Base-by-base conservation (phyloP, 2,329 filamentous ascomycete genomes). In the Zymoseptoria pseudotritici region DNA sequence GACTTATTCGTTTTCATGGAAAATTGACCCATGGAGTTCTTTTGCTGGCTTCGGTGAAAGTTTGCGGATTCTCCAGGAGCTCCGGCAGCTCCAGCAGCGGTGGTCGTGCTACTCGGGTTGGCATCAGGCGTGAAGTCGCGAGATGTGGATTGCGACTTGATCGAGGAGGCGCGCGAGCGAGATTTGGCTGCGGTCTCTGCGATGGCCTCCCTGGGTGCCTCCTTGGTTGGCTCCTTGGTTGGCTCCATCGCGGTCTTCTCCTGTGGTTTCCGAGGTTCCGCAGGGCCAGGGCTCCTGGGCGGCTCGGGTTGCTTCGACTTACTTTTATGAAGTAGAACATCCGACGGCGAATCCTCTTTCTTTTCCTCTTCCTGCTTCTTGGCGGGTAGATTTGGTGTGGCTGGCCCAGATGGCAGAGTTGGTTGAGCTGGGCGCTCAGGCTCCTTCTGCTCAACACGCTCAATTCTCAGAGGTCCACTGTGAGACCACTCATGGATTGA, bases 101-200 rank as follows among this genome's bases (percentile, higher is more conserved):
- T 46, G 36, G 36, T 17, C 36, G 36, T 6, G 17, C 36, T 46
- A 11, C 4, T 17, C 2, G 36, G 1, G 51, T 21, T 60, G n/a
- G 29, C 61, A 29, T 65, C 64, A 29, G 61, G 58, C 20, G 58
- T 65, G 11, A 61, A 59, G 22, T 67, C 65, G 10, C 61, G 61
- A 2, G 50, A 57, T 4, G 65, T 62, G 9, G 61, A 64, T 20
- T 64, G 64, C 8, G 61, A 61, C 19, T 59, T 60, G 1, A 60
- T 57, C 9, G 65, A 67, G n/a, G 65, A 65, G 22, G 58, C 61
- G 53, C 63, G 59, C 9, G 65, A 65, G 13, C 56, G 62, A n/a
- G 61, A 26, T 49, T 60, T 61, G 13, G 29, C 58, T 22, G 55
- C 51, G 2, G 26, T 29, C 24, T 20, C 52, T 50, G 53, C 26